Evolutionary conservation across 1,139 yeast genomes (phyloP), one percentile per base, ranked within the genome.

Genomic region (Saccharomyces hybrid): DNA sequence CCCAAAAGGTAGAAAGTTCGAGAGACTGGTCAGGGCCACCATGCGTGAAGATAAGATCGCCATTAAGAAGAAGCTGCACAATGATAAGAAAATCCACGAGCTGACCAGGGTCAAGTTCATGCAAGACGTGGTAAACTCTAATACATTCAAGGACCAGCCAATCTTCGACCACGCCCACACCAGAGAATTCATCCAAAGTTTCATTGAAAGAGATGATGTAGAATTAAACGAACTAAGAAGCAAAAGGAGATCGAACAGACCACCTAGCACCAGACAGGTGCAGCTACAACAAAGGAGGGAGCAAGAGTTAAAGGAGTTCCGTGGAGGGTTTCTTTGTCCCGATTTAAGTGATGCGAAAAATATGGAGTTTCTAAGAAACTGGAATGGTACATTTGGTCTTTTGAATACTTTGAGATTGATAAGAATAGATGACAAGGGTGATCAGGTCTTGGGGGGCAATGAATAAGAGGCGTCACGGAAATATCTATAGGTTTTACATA

Each of bases 331-430:
- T 72, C 69, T 75, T 54, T 76, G 86, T 5, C 97, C 97, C 0
- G 90, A 89, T 69, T 68, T 91, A 56, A 74, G 82, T 3, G 84
- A 84, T 61, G 73, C 70, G 50, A 76, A 73, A 9, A 85, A 83
- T 7, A 95, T 88, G 1, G 74, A 75, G 47, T 72, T 76, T 47
- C 73, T 90, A 58, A 77, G 84, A 64, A 70, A 72, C 19, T 91
- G 97, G 97, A 86, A 86, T 62, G 93, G 95, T 26, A 80, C 88
- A 7, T 75, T 80, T 59, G 97, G 97, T 46, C 91, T 95, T n/a
- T 72, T 86, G 52, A 83, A 86, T 46, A 77, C 80, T 16, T 74
- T 89, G 67, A 82, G 80, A 53, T 64, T 72, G 50, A 58, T 66
- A 32, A 63, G 72, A 56, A 57, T 68, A 7, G 60, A 62, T 48